Evolutionary conservation across 371 early-diverging fungal genomes (phyloP).

Genomic region (Basidiobolus heterosporus): DNA sequence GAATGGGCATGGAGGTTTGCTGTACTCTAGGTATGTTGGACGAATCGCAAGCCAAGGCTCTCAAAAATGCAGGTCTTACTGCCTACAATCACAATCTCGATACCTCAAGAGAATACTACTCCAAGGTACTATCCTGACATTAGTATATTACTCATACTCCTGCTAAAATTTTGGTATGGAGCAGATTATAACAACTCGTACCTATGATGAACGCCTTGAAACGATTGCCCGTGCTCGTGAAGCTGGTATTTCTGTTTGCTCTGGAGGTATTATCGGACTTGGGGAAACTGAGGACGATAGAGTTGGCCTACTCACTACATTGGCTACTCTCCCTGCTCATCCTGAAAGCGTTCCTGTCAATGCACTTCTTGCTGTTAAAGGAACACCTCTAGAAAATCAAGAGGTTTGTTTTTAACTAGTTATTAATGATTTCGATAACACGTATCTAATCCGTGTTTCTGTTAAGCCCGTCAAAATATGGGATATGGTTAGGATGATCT

Average conservation of each 20-base stretch:
- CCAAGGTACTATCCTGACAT: slow-evolving; percentile 25
- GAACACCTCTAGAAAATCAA: slow-evolving; percentile 65
- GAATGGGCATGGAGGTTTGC: slow-evolving; percentile 85
- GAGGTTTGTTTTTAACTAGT: too few species aligned
- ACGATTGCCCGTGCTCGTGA: slow-evolving; percentile 62
- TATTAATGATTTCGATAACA: background rate
- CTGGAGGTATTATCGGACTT: slow-evolving; percentile 76
- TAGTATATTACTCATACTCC: background rate
- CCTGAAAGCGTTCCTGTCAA: slow-evolving; percentile 80
- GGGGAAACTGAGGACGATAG: slow-evolving; percentile 63
- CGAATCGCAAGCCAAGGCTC: slow-evolving; percentile 50
- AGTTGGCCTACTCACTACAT: slow-evolving; percentile 59
- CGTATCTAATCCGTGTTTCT: background rate
- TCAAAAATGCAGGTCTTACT: slow-evolving; percentile 74
- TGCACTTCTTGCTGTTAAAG: slow-evolving; percentile 64
- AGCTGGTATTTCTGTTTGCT: slow-evolving; percentile 75
- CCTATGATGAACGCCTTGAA: slow-evolving; percentile 63
- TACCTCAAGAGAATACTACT: slow-evolving; percentile 68
- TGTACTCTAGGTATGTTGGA: slow-evolving; percentile 77
- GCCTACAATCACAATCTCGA: slow-evolving; percentile 84
- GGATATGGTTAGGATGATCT: slow-evolving; percentile 78
- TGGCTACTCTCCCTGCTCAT: slow-evolving; percentile 54
- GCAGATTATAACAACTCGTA: slow-evolving; percentile 63
- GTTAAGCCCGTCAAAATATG: slow-evolving; percentile 58
- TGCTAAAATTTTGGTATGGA: background rate